Percentiles rank a stretch among this genome's conserved stretches.
These are phyloP conservation scores for Fusarium ramigenum DNA, from an alignment of 2,329 filamentous ascomycete genomes.

Conservation along the genomic window DNA sequence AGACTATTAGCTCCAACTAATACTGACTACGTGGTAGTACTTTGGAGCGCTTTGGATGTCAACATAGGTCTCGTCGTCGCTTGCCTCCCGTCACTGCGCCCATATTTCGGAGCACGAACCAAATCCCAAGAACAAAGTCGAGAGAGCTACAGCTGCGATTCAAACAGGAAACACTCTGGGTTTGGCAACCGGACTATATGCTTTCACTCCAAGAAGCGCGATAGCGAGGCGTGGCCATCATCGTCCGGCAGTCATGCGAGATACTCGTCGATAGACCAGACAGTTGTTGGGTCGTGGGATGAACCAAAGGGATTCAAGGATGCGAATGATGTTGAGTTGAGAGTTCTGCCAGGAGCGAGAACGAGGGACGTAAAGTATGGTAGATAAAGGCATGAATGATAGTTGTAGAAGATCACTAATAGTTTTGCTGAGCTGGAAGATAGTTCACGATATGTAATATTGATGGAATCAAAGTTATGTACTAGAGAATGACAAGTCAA, in stretches of 20 bases:
- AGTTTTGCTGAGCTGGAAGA: accelerated
- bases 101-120: conserved; percentile 23
- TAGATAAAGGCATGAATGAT: not conserved
- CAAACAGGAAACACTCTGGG: not conserved
- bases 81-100: conserved; percentile 27
- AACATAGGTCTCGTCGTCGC: conserved; percentile 32
- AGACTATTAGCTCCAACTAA: accelerated
- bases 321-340: not conserved
- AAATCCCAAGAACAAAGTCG: not conserved
- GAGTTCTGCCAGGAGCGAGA: not conserved
- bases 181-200: not conserved
- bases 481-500: not conserved
- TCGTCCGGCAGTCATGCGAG: not conserved
- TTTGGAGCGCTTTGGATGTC: conserved; percentile 28
- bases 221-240: not conserved
- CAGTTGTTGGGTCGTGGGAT: not conserved
- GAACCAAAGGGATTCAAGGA: not conserved
- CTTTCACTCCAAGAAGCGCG: not conserved
- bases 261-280: not conserved
- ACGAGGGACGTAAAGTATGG: not conserved
- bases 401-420: accelerated
- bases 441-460: not conserved
- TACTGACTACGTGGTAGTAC: not conserved
- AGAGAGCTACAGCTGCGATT: not conserved
- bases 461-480: not conserved